Percentiles rank a stretch among this genome's conserved stretches.
Conservation (phyloP, 139 green algal genomes). For the Chlorella sp. region DNA sequence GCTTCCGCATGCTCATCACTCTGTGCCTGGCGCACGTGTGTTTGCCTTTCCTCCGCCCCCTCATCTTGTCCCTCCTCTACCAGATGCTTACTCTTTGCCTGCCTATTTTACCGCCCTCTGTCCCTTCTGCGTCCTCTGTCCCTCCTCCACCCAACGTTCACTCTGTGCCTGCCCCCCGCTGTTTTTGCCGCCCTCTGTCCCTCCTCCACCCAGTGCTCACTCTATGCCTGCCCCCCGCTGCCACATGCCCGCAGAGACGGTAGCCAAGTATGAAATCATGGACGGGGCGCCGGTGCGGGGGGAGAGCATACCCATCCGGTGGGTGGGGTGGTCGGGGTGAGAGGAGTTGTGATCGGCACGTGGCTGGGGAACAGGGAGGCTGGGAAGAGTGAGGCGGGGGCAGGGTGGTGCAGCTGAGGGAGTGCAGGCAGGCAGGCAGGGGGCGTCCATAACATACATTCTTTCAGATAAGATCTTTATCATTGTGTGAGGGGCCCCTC, state of each 20-base stretch:
- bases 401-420: neutral
- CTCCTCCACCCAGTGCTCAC: no score
- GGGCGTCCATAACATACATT: no score
- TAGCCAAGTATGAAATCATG: constrained; percentile 99
- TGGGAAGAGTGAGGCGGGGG: neutral
- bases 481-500: no score
- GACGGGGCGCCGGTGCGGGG: constrained; percentile 95
- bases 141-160: no score
- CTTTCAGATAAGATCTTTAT: no score
- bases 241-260: constrained; percentile 58
- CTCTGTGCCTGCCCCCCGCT: neutral
- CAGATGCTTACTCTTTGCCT: neutral
- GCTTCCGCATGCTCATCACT: no score
- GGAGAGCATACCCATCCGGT: constrained; percentile 91
- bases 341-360: neutral
- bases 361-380: neutral
- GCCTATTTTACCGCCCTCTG: neutral
- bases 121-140: neutral
- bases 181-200: neutral
- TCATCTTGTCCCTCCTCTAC: neutral
- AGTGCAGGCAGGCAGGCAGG: neutral
- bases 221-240: neutral
- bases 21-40: no score
- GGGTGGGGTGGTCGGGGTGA: neutral
- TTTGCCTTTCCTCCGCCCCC: no score